Base-by-base conservation (phyloP, 768 basidiomycete species). In the Russula ochroleuca region DNA sequence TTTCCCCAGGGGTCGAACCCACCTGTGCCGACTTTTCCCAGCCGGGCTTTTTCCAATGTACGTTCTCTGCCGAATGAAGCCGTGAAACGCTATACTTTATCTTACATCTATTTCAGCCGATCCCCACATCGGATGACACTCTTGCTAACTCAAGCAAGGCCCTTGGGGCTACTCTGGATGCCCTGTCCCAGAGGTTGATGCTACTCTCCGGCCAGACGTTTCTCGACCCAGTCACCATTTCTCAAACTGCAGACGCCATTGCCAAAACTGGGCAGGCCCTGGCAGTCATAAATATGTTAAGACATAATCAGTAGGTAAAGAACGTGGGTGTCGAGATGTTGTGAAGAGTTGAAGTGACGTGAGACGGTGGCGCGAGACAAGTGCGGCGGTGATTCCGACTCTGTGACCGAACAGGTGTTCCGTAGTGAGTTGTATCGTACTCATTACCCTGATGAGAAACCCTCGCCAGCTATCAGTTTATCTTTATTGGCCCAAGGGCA, bases 211-310 rank as follows among this genome's bases (percentile, higher is more conserved):
- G 41, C 19, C 66, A 64, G 54, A 14, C 62, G 2, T 40, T 59
- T 41, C 55, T 62, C 37, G 66, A 68, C 28, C 62, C 68, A 33
- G 31, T 57, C 6, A 23, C 51, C 19, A 62, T 68, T 45, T 59
- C 61, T 35, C 66, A 63, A 43, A 68, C 59, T 11, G 68, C 66
- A 49, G 66, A 68, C 38, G 68, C 68, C 28, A 67, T 68, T 31
- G 45, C 64, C 59, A 67, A 14, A 37, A 59, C 57, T 17, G 65
- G 62, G 54, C 66, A 67, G 43, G 68, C 68, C 13, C 45, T 68
- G 47, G 49, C 41, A 19, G 51, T 58, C 14, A 58, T 68, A 47
- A 64, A 58, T 23, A n/a, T 58, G 49, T 38, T 68, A 40, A 62
- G 58, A 25, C 54, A 51, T 49, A 61, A 54, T 43, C 55, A 61